Conservation (phyloP, 768 basidiomycete genomes). For the Lactarius psammicola region DNA sequence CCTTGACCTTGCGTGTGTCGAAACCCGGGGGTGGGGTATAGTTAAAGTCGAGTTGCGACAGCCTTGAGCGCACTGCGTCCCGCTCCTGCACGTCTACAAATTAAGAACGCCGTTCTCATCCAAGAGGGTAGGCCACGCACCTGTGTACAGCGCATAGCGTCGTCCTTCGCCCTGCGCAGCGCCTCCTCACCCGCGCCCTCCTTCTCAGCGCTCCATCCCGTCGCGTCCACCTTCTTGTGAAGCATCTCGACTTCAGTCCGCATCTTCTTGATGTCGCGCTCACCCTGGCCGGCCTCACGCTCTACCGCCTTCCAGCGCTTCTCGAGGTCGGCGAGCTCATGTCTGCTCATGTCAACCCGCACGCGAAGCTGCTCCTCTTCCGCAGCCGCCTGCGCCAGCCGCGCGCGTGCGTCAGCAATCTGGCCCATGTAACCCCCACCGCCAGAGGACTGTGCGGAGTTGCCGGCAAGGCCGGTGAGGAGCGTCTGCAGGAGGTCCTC, state of each 20-base stretch:
- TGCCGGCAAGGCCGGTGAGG: slow-evolving; percentile 82
- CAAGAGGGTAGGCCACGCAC: slow-evolving; percentile 40
- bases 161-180: slow-evolving; percentile 50
- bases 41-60: slow-evolving; percentile 77
- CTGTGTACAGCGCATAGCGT: slow-evolving; percentile 59
- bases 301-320: slow-evolving; percentile 79
- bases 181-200: slow-evolving; percentile 58
- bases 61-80: slow-evolving; percentile 61
- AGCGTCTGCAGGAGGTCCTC: slow-evolving; percentile 96
- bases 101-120: slow-evolving; percentile 7
- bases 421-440: slow-evolving; percentile 94
- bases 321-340: slow-evolving; percentile 76
- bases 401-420: slow-evolving; percentile 78
- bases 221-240: slow-evolving; percentile 49
- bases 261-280: slow-evolving; percentile 63
- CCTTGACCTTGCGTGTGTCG: slow-evolving; percentile 84
- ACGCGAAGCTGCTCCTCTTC: slow-evolving; percentile 82
- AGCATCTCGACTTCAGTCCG: slow-evolving; percentile 57
- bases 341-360: slow-evolving; percentile 72
- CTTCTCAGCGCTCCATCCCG: slow-evolving; percentile 76
- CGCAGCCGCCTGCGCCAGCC: slow-evolving; percentile 70
- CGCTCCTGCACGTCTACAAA: slow-evolving; percentile 48
- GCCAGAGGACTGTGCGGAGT: slow-evolving; percentile 58
- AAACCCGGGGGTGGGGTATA: slow-evolving; percentile 81
- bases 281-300: slow-evolving; percentile 75